Conservation (phyloP, 208 protist genomes). For the Perkinsela sp. region DNA sequence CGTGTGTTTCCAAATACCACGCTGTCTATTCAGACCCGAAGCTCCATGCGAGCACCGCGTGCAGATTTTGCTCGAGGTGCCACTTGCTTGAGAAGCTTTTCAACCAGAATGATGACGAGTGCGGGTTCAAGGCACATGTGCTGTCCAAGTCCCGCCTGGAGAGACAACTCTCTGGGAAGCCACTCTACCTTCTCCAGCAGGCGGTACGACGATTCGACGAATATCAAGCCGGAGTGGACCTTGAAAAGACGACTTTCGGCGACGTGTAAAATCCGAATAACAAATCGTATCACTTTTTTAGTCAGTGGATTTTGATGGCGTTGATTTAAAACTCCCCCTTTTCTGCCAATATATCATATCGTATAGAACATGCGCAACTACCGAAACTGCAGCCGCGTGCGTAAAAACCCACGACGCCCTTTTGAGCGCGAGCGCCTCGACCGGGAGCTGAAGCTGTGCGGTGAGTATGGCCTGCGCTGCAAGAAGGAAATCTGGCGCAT, state of each 20-base stretch:
- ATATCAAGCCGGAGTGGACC: neutral
- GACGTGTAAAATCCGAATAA: too few relatives aligned
- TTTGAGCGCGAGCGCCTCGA: slow-evolving; percentile 99
- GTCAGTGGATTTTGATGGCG: too few relatives aligned
- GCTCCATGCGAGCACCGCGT: neutral
- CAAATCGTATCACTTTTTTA: too few relatives aligned
- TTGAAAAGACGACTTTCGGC: too few relatives aligned
- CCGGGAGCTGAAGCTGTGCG: slow-evolving; percentile 94
- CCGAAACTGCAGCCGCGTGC: slow-evolving; percentile 84
- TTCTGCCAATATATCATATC: too few relatives aligned
- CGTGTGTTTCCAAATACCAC: neutral
- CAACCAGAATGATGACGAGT: neutral
- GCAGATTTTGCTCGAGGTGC: neutral
- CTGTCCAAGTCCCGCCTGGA: neutral
- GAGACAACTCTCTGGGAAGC: neutral
- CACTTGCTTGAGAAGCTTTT: slow-evolving; percentile 1
- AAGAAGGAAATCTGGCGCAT: slow-evolving; percentile 98
- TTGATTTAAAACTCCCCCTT: too few relatives aligned
- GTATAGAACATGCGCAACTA: slow-evolving; percentile 73
- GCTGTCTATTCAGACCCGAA: neutral
- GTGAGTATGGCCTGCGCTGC: slow-evolving; percentile 94
- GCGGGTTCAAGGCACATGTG: neutral
- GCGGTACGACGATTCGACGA: neutral
- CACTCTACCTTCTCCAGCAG: neutral
- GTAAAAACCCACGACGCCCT: slow-evolving; percentile 85